Evolutionary conservation across 1,284 basidiomycete genomes (phyloP).

Genomic region (Leccinum pachyderme): DNA sequence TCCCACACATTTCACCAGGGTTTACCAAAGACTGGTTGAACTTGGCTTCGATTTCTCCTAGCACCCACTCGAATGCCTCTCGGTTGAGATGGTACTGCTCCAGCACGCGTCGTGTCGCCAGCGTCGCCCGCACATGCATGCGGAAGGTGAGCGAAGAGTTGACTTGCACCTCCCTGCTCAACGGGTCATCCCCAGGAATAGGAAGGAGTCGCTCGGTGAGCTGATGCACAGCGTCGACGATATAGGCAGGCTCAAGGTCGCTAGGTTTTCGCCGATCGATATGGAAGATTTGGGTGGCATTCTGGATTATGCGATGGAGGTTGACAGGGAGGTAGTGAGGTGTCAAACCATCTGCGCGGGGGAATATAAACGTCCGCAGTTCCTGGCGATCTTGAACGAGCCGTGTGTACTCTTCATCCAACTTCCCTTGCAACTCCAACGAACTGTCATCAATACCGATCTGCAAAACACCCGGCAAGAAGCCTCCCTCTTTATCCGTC

Average conservation of each 20-base stretch:
- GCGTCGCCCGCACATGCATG: conserved; percentile 88
- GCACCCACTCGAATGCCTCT: conserved; percentile 96
- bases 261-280: conserved; percentile 92
- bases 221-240: conserved; percentile 77
- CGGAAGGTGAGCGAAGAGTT: conserved; percentile 93
- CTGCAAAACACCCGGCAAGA: conserved; percentile 80
- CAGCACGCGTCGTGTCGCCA: conserved; percentile 81
- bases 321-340: conserved; percentile 91
- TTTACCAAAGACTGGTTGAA: conserved; percentile 91
- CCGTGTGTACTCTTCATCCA: conserved; percentile 87
- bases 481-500: conserved; percentile 76
- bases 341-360: conserved; percentile 67
- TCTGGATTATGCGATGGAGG: conserved; percentile 91
- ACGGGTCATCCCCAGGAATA: conserved; percentile 80
- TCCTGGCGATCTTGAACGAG: conserved; percentile 74
- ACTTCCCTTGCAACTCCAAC: conserved; percentile 81
- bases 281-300: conserved; percentile 96
- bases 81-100: conserved; percentile 84
- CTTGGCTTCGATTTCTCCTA: conserved; percentile 94
- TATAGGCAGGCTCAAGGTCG: conserved; percentile 87
- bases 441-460: conserved; percentile 94
- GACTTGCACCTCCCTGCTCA: conserved; percentile 77
- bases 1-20: conserved; percentile 99
- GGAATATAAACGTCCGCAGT: conserved; percentile 86
- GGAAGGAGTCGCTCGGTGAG: conserved; percentile 75